Conservation (phyloP, 176 grass and related monocot species). For the Microstegium vimineum region DNA sequence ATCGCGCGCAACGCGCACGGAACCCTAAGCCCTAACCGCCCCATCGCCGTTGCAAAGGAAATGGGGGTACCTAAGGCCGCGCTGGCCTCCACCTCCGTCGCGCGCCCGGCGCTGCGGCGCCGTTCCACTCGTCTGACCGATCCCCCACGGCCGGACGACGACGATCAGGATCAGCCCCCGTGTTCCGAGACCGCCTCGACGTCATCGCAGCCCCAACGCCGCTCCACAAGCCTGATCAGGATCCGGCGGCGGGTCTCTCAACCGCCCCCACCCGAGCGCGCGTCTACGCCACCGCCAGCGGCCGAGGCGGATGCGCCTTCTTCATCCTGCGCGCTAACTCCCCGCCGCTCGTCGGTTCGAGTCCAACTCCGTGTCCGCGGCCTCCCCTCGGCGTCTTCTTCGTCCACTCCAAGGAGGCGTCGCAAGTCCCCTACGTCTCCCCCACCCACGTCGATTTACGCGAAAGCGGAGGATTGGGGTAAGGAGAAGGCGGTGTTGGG, state of each 20-base stretch:
- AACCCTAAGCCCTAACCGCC: neutral
- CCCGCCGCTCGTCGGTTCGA: constrained; percentile 13
- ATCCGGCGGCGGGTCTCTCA: neutral
- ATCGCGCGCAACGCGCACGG: neutral
- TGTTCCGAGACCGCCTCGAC: neutral
- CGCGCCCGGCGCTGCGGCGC: neutral
- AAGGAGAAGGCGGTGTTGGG: constrained; percentile 19
- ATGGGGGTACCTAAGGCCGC: constrained; percentile 22
- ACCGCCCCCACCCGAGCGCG: neutral
- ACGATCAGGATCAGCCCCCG: neutral
- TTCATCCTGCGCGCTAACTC: neutral
- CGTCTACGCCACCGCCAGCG: neutral
- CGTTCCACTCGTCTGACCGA: constrained; percentile 12
- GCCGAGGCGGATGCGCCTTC: neutral
- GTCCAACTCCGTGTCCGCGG: constrained; percentile 5
- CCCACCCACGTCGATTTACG: neutral
- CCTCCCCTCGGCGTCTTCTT: constrained; percentile 16
- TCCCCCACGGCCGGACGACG: neutral
- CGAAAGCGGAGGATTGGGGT: constrained; percentile 28
- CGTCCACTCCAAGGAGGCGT: neutral
- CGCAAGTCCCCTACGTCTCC: neutral
- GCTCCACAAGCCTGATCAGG: neutral
- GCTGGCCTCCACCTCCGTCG: neutral
- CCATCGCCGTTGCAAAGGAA: neutral
- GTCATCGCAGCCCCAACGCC: neutral